Evolutionary conservation across 2,329 filamentous ascomycete genomes (phyloP).

Genomic region (Xylaria sp.): DNA sequence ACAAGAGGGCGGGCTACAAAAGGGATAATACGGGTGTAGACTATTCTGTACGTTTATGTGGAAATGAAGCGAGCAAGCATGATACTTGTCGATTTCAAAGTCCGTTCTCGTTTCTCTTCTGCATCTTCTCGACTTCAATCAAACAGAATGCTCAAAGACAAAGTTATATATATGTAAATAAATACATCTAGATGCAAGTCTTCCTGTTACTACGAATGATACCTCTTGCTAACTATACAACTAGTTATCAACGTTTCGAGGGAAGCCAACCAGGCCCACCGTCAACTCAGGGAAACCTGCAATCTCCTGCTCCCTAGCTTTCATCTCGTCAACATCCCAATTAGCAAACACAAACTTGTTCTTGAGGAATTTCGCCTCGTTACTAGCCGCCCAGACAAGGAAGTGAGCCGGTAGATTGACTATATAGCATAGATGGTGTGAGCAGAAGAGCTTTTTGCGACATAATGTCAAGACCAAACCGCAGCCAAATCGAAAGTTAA

Average conservation of each 20-base stretch:
- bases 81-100: conserved; percentile 7
- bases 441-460: neutral
- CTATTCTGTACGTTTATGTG: conserved; percentile 41
- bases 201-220: neutral
- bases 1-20: conserved; percentile 38
- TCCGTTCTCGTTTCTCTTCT: neutral
- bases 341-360: conserved; percentile 42
- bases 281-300: conserved; percentile 35
- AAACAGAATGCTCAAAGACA: neutral
- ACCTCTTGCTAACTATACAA: neutral
- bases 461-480: neutral
- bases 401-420: conserved; percentile 40
- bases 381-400: conserved; percentile 42
- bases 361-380: conserved; percentile 42
- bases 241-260: conserved; percentile 33
- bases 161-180: neutral
- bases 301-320: conserved; percentile 40
- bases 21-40: conserved; percentile 30
- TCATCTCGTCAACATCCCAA: conserved; percentile 43
- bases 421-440: conserved; percentile 5
- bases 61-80: conserved; percentile 39
- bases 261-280: conserved; percentile 41
- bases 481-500: neutral
- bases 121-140: neutral
- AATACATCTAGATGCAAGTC: neutral